phyloP scores from a whole-genome alignment of 2,329 filamentous ascomycete species.

The Beauveria scarabaeidicola region DNA sequence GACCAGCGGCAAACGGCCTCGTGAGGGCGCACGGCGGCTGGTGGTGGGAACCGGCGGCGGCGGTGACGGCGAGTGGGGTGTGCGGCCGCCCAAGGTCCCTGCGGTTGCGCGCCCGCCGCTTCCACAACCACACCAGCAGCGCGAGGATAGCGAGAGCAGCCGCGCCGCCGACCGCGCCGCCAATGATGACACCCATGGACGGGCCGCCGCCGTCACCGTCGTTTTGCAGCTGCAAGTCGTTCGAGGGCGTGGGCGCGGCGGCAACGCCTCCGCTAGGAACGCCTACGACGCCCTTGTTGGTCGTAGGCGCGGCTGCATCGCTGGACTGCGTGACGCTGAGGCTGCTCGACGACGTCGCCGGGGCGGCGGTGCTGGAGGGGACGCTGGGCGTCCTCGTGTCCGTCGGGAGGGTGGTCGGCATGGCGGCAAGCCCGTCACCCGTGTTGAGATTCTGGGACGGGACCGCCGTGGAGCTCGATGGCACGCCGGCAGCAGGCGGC shows the following conservation, averaged over 20 bases:
- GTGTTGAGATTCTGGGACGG: not conserved
- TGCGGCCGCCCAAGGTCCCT: conserved; percentile 20
- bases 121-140: conserved; percentile 43
- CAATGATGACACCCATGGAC: conserved; percentile 34
- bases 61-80: not conserved
- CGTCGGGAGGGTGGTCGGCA: not conserved
- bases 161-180: conserved; percentile 42
- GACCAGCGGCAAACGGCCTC: conserved; percentile 4
- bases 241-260: not conserved
- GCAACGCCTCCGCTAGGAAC: not conserved
- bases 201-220: conserved; percentile 7
- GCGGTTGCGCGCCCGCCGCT: conserved; percentile 30
- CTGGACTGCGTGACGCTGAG: not conserved
- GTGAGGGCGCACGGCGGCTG: not conserved
- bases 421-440: not conserved
- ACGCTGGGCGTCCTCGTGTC: not conserved
- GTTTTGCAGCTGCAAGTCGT: not conserved
- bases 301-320: not conserved
- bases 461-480: not conserved
- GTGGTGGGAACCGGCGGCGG: not conserved
- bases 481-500: not conserved
- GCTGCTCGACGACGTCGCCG: not conserved
- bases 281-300: not conserved
- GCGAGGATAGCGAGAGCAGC: conserved; percentile 33
- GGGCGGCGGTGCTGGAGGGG: not conserved